Evolutionary conservation across 169 alveolate species (phyloP).

Genomic region (Plasmodium knowlesi): DNA sequence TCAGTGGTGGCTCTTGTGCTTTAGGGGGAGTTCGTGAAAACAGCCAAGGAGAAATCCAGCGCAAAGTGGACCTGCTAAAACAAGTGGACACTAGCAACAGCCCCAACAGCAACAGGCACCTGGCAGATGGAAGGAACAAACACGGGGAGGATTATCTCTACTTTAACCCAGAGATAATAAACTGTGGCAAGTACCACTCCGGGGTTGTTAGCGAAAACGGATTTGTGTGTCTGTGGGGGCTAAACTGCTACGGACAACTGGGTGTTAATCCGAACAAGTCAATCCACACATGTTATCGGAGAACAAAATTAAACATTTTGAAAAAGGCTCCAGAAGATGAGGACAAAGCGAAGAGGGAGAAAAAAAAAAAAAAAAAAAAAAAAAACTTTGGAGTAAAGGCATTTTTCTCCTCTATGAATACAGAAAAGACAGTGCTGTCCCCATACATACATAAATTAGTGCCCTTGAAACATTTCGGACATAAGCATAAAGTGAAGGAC

Average conservation of each 20-base stretch:
- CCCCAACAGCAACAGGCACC: neutral
- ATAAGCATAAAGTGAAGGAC: slow-evolving; percentile 51
- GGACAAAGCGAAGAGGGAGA: neutral
- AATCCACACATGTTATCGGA: slow-evolving; percentile 29
- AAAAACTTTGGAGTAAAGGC: neutral
- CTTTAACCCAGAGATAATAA: slow-evolving; percentile 27
- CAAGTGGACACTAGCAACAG: neutral
- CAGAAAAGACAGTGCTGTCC: slow-evolving; percentile 8
- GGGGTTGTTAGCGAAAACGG: slow-evolving; percentile 64
- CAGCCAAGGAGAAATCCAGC: neutral
- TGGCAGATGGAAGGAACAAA: neutral
- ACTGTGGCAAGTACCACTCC: slow-evolving; percentile 60
- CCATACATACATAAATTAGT: slow-evolving; percentile 57
- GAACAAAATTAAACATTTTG: neutral
- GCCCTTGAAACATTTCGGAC: slow-evolving; percentile 32
- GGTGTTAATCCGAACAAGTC: slow-evolving; percentile 45
- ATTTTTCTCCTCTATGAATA: neutral
- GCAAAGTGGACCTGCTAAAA: neutral
- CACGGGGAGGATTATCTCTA: neutral
- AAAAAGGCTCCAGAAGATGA: neutral
- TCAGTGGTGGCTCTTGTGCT: neutral
- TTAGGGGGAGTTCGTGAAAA: neutral
- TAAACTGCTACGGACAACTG: slow-evolving; percentile 46
- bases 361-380: neutral
- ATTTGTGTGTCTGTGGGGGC: slow-evolving; percentile 57